Evolutionary conservation across 2,329 filamentous ascomycete genomes (phyloP), one percentile per base, ranked within the genome.

Genomic region (Neurospora crassa): DNA sequence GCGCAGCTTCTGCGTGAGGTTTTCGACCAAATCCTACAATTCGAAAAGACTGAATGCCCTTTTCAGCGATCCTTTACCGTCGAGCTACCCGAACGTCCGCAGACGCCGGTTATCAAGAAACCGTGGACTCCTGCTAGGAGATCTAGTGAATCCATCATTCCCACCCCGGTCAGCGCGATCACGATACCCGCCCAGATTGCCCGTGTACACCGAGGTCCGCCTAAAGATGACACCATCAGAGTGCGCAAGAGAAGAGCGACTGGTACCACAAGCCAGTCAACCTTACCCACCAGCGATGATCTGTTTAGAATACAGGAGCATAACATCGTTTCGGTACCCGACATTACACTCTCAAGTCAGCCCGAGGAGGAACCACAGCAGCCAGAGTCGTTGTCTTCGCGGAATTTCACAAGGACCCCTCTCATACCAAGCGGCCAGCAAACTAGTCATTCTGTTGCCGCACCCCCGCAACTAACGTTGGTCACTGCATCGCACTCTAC

Each of bases 41-140:
- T 96, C 77, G 94, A 97, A 80, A 92, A 92, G 77, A 97, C 94
- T 0, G 87, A 90, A 67, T 97, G 94, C 79, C 94, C 94, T 0
- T 97, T 97, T 79, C 86, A 90, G 76, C 86, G 93, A 72, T 86
- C 87, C 3, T 96, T 96, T 76, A 90, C 88, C 0, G 89, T 95
- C 12, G 86, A 91, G 69, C 82, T 96, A 20, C 92, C 92, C 0
- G 89, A 92, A 76, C 84, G 87, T 71, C 89, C 90, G 12, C 84
- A 87, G 74, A 88, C 87, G 0, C 91, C 90, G 1, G 82, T 88
- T 69, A 89, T 86, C 77, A 91, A 90, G 81, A 88, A 85, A 74
- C 89, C 91, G 16, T 93, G 91, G 89, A 90, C 86, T 40, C 89
- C 90, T 1, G 85, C 79, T 2, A 76, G 78, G 67, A 76, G 76